Percentiles rank a stretch among this genome's conserved stretches.
Conservation (phyloP, 139 green algal genomes). For the Chlamydomonas applanata region DNA sequence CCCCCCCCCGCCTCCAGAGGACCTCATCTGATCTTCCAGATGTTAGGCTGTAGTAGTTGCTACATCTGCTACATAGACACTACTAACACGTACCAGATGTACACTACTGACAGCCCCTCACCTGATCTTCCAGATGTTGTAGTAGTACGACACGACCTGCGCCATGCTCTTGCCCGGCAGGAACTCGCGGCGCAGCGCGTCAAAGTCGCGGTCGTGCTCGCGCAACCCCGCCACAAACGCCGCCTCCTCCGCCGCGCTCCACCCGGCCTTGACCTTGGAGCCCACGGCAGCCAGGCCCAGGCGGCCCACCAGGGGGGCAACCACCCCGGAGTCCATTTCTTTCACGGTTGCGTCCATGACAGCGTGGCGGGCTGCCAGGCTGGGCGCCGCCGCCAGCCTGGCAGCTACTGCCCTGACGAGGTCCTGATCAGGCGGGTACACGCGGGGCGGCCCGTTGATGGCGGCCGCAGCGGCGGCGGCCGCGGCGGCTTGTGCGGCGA, state of each 20-base stretch:
- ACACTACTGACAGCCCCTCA: too few species aligned
- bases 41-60: neutral
- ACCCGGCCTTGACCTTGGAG: neutral
- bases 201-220: constrained; percentile 11
- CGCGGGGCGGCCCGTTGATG: too few species aligned
- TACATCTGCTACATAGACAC: too few species aligned
- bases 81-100: too few species aligned
- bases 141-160: constrained; percentile 20
- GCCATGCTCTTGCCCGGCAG: constrained; percentile 11
- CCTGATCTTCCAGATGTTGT: constrained; percentile 31
- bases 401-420: neutral
- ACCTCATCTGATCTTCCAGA: neutral
- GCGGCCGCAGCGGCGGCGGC: too few species aligned
- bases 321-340: neutral
- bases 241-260: constrained; percentile 2
- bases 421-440: neutral
- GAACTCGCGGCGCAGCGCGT: neutral
- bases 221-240: constrained; percentile 5
- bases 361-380: neutral
- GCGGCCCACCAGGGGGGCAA: neutral
- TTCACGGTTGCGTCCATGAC: constrained; percentile 3
- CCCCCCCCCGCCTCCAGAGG: neutral
- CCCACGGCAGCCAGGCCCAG: constrained; percentile 3
- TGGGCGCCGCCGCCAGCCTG: neutral
- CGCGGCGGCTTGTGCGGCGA: too few species aligned